Evolutionary conservation across 805 yeast species (phyloP).

Genomic region (Teunomyces kruisii): DNA sequence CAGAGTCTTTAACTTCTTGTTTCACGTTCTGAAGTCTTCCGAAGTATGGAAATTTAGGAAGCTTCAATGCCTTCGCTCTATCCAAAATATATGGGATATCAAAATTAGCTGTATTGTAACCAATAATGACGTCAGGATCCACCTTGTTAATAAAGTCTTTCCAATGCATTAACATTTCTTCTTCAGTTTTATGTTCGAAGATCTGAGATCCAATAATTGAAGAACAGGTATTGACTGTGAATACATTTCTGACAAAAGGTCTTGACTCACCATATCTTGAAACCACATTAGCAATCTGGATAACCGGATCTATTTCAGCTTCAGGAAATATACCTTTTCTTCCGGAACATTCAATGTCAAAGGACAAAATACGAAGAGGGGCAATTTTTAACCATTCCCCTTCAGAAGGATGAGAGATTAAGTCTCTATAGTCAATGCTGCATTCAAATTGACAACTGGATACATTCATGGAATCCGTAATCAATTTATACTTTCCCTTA

Average conservation of each 20-base stretch:
- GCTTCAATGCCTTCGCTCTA: constrained; percentile 73
- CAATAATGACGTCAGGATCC: constrained; percentile 96
- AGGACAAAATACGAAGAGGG: constrained; percentile 87
- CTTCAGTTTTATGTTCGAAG: constrained; percentile 70
- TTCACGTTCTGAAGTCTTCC: constrained; percentile 67
- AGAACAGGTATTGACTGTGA: constrained; percentile 87
- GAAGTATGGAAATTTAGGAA: constrained; percentile 77
- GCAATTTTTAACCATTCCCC: constrained; percentile 94
- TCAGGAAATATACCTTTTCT: constrained; percentile 97
- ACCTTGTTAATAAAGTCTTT: constrained; percentile 75
- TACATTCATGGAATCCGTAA: constrained; percentile 39
- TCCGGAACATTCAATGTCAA: constrained; percentile 98
- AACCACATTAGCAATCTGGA: constrained; percentile 95
- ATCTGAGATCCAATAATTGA: constrained; percentile 94
- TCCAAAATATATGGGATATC: constrained; percentile 92
- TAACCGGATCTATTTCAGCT: constrained; percentile 88
- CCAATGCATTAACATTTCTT: constrained; percentile 85
- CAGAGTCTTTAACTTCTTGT: constrained; percentile 78
- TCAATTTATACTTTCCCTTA: constrained; percentile 58
- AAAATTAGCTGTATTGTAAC: constrained; percentile 91
- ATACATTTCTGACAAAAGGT: constrained; percentile 93
- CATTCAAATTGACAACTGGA: constrained; percentile 90
- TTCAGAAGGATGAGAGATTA: constrained; percentile 82
- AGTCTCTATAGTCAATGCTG: constrained; percentile 60
- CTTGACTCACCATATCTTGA: constrained; percentile 76